Conservation (phyloP, 495 filamentous ascomycete species). For the Aspergillus funiculosus region DNA sequence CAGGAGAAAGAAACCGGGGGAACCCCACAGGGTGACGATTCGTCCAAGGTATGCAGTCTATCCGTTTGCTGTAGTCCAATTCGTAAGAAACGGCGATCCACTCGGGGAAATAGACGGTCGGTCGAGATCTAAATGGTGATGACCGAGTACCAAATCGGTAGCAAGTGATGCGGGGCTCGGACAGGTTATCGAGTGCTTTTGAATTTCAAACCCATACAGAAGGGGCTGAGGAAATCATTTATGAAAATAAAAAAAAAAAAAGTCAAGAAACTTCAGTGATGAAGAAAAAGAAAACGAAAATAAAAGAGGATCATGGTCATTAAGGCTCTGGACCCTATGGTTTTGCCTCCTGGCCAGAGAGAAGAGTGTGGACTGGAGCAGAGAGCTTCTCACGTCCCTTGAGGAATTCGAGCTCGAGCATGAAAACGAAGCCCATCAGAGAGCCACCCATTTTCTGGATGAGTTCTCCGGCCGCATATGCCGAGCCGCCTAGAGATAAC, state of each 20-base stretch:
- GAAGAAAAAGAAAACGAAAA: background rate
- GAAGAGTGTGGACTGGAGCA: constrained; percentile 78
- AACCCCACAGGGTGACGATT: constrained; percentile 8
- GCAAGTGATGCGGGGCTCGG: constrained; percentile 4
- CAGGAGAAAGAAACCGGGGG: too few species aligned
- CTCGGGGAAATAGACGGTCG: constrained; percentile 4
- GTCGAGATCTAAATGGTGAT: constrained; percentile 6
- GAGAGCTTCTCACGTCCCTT: constrained; percentile 85
- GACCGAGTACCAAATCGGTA: background rate
- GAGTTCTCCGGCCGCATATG: constrained; percentile 77
- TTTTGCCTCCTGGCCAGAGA: constrained; percentile 53
- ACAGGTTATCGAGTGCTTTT: constrained; percentile 5
- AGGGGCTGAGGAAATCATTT: background rate
- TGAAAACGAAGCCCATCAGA: constrained; percentile 84
- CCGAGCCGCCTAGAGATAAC: constrained; percentile 70
- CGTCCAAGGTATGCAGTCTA: constrained; percentile 12
- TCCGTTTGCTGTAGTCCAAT: constrained; percentile 9
- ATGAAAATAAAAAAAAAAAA: background rate
- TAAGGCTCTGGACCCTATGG: constrained; percentile 4
- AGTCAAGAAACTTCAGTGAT: too few species aligned
- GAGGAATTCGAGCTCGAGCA: constrained; percentile 93
- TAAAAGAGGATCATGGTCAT: constrained; percentile 5
- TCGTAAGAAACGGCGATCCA: constrained; percentile 1
- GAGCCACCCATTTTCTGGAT: constrained; percentile 80
- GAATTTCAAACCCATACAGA: too few species aligned